phyloP scores from a whole-genome alignment of 805 yeast genomes.

The Yarrowia yakushimensis region DNA sequence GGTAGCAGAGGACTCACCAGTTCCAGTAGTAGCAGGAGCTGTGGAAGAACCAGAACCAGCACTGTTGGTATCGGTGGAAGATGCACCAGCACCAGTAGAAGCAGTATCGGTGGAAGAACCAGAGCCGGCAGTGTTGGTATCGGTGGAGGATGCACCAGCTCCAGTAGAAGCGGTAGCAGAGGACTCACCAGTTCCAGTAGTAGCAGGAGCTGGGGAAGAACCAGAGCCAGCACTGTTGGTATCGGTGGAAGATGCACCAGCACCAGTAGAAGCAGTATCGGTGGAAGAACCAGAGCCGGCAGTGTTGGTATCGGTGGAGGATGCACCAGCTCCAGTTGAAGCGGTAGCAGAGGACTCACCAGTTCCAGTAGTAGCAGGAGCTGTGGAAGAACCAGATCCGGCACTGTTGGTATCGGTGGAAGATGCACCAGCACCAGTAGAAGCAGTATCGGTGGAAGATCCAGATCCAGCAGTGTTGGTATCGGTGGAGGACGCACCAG shows the following conservation, averaged over 20 bases:
- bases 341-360: neutral
- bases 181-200: too few species aligned
- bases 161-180: too few species aligned
- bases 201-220: too few species aligned
- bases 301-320: neutral
- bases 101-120: neutral
- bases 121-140: neutral
- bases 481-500: neutral
- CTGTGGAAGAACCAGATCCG: neutral
- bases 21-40: too few species aligned
- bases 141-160: neutral
- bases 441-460: neutral
- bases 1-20: too few species aligned
- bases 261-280: neutral
- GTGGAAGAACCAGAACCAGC: neutral
- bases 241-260: neutral
- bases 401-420: neutral
- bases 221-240: neutral
- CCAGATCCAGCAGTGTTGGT: too few species aligned
- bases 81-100: too few species aligned
- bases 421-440: neutral
- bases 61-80: too few species aligned
- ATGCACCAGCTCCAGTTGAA: neutral
- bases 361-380: neutral
- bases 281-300: neutral